Percentiles rank a stretch among this genome's conserved stretches.
Conservation (phyloP, 768 basidiomycete species). For the Auriscalpium vulgare region DNA sequence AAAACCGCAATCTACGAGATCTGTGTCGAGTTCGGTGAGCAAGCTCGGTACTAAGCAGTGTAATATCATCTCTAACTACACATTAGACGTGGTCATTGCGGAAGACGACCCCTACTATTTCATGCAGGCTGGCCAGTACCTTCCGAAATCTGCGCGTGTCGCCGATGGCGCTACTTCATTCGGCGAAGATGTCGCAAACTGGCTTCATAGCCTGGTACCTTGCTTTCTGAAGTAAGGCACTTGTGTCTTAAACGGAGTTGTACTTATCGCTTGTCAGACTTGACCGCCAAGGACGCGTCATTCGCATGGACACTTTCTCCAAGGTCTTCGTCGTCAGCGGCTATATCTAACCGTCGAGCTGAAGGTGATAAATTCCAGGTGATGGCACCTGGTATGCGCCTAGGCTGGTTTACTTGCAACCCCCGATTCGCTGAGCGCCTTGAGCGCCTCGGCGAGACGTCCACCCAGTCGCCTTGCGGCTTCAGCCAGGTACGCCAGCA, state of each 20-base stretch:
- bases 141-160: slow-evolving; percentile 32
- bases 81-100: slow-evolving; percentile 61
- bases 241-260: too few relatives aligned
- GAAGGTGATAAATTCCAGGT: slow-evolving; percentile 34
- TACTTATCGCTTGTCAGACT: slow-evolving; percentile 26
- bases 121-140: slow-evolving; percentile 54
- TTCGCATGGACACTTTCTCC: slow-evolving; percentile 75
- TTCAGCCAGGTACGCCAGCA: slow-evolving; percentile 46
- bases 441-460: slow-evolving; percentile 59
- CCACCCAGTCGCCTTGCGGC: slow-evolving; percentile 64
- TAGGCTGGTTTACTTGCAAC: slow-evolving; percentile 78
- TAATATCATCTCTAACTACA: background rate
- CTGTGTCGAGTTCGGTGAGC: slow-evolving; percentile 68
- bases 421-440: slow-evolving; percentile 70
- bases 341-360: too few relatives aligned
- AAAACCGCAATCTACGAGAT: slow-evolving; percentile 80
- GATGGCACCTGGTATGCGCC: slow-evolving; percentile 66
- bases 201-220: slow-evolving; percentile 47
- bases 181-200: slow-evolving; percentile 35
- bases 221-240: slow-evolving; percentile 43
- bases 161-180: background rate
- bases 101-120: slow-evolving; percentile 85
- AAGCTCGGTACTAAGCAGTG: background rate
- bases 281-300: slow-evolving; percentile 77
- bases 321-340: slow-evolving; percentile 35